Conservation (phyloP, 1,139 yeast genomes). For the Saccharomycopsis hybrid region DNA sequence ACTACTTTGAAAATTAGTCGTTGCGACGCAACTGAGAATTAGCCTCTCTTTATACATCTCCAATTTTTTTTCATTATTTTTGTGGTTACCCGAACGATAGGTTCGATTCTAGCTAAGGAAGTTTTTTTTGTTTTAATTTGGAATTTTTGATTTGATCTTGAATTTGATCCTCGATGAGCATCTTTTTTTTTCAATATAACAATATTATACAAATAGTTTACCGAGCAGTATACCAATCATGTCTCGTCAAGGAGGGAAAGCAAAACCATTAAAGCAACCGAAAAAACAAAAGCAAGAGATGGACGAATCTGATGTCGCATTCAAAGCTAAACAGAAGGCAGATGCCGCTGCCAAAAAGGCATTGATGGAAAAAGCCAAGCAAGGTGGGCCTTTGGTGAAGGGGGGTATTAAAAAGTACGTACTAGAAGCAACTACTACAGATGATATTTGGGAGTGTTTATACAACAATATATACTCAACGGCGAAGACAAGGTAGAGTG, state of each 20-base stretch:
- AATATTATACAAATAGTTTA: neutral
- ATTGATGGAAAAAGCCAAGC: constrained; percentile 78
- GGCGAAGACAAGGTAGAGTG: neutral
- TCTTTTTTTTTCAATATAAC: too few species aligned
- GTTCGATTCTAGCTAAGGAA: too few species aligned
- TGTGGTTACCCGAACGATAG: too few species aligned
- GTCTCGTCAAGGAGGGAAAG: constrained; percentile 36
- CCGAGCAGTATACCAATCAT: neutral
- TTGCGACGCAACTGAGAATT: too few species aligned
- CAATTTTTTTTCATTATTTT: too few species aligned
- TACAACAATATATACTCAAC: neutral
- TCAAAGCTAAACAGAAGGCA: constrained; percentile 90
- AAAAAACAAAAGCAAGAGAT: constrained; percentile 67
- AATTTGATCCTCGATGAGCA: too few species aligned
- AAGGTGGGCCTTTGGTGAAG: constrained; percentile 86
- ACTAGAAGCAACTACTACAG: neutral
- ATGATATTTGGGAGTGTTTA: too few species aligned
- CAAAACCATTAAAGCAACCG: constrained; percentile 62
- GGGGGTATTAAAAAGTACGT: constrained; percentile 87
- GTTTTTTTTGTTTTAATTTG: too few species aligned
- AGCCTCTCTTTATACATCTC: too few species aligned
- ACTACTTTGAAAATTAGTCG: too few species aligned
- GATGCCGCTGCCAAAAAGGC: constrained; percentile 91
- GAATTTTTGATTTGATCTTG: too few species aligned
- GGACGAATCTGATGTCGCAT: constrained; percentile 86